A percentile compares a stretch with the other conserved stretches of the same genome.
Conservation (phyloP, 345 rosid species). For the Cardiospermum halicacabum region DNA sequence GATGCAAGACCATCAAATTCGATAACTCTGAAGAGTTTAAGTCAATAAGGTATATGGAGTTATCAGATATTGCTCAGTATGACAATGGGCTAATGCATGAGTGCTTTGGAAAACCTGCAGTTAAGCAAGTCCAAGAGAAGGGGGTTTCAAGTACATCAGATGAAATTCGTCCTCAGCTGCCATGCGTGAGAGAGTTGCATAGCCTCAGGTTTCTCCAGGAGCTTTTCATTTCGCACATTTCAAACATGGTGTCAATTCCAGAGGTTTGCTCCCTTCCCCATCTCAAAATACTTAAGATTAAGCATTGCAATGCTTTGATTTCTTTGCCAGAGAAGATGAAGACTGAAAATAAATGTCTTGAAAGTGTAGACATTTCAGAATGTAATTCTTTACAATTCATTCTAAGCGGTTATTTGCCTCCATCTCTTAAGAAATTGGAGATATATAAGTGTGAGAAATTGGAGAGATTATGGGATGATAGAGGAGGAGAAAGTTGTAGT, state of each 20-base stretch:
- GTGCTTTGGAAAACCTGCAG: neutral
- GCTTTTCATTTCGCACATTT: neutral
- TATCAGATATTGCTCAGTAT: neutral
- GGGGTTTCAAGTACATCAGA: too few relatives aligned
- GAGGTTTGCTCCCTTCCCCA: neutral
- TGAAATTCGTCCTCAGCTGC: neutral
- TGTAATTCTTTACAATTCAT: neutral
- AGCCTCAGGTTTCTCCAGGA: neutral
- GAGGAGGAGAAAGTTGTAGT: neutral
- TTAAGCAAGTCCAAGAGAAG: too few relatives aligned
- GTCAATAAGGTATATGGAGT: neutral
- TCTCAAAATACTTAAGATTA: neutral
- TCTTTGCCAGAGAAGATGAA: neutral
- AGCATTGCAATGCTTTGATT: neutral
- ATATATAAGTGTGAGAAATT: conserved; percentile 8
- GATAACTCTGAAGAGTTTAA: neutral
- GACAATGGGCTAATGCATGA: neutral
- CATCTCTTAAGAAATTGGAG: neutral
- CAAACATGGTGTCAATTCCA: neutral
- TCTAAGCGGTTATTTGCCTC: neutral
- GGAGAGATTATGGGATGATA: conserved; percentile 1
- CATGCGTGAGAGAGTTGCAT: neutral
- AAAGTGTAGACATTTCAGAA: neutral
- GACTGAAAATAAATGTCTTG: neutral
- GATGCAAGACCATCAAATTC: neutral